phyloP scores from a whole-genome alignment of 2,329 filamentous ascomycete species.

The Raffaelea albimanens region DNA sequence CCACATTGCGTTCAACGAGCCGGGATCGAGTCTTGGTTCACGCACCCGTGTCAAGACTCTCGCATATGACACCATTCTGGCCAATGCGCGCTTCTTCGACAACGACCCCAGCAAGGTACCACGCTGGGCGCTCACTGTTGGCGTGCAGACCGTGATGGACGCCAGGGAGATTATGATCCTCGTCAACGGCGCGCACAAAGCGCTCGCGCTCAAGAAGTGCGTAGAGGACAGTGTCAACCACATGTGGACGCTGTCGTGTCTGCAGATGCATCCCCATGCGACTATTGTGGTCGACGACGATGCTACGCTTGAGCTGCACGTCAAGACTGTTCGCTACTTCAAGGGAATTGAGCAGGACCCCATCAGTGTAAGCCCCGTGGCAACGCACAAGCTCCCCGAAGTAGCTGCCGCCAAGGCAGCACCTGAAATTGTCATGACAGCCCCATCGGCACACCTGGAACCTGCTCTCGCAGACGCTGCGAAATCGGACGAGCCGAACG shows the following conservation, averaged over 20 bases:
- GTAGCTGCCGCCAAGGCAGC: too few species aligned
- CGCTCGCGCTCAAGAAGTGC: conserved; percentile 60
- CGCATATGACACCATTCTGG: conserved; percentile 65
- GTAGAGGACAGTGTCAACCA: conserved; percentile 67
- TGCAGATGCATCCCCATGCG: conserved; percentile 63
- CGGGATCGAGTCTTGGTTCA: conserved; percentile 59
- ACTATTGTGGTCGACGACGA: conserved; percentile 69
- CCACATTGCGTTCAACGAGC: conserved; percentile 75
- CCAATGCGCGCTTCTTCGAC: conserved; percentile 64
- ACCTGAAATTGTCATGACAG: too few species aligned
- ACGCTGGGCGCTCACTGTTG: conserved; percentile 60
- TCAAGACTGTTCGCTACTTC: conserved; percentile 46
- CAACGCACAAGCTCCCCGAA: too few species aligned
- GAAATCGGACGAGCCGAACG: too few species aligned
- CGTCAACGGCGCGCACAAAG: conserved; percentile 62
- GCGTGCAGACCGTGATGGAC: conserved; percentile 44
- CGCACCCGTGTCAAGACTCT: conserved; percentile 67
- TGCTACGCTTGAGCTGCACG: conserved; percentile 51
- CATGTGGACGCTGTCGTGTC: conserved; percentile 67
- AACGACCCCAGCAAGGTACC: conserved; percentile 56
- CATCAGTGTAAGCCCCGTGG: too few species aligned
- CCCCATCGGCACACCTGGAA: too few species aligned
- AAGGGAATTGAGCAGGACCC: too few species aligned
- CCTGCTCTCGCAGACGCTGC: too few species aligned
- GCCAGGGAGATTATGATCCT: conserved; percentile 65